Evolutionary conservation across 176 grass and related monocot species (phyloP), one percentile per base, ranked within the genome.

Genomic region (Musa beccarii): DNA sequence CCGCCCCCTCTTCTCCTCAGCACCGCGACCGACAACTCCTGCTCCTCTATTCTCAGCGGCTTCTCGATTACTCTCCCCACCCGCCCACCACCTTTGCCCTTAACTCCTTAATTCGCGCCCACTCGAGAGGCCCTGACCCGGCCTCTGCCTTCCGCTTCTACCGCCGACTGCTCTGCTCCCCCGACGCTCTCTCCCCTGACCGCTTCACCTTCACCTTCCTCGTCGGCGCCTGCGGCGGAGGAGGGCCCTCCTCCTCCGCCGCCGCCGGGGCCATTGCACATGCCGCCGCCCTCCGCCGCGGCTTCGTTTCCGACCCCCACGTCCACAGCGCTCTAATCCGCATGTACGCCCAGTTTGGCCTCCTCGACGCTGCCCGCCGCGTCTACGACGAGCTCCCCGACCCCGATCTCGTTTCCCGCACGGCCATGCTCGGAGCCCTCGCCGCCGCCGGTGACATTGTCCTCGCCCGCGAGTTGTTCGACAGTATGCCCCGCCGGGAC

Each of bases 321-420:
- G 89, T 92, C 25, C 87, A 89, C 76, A 92, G 87, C 79, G 77
- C 80, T 3, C 80, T 82, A 56, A 78, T 96, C 43, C 84, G 86
- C 66, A 87, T 96, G 87, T 96, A 96, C 85, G 87, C 84, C 22
- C 83, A 80, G 23, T 70, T 87, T 15, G 84, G 81, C 72, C 76
- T 84, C 34, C 67, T 59, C 19, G 24, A 65, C 11, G 70, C 71
- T 66, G 73, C 75, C 23, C 81, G 78, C 51, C 52, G 74, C 2
- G 80, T 83, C 15, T 91, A 84, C 71, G 52, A 69, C 25, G 92
- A 87, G 75, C 81, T 91, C 67, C 14, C 14, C n/a, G 13, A 76
- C 59, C 88, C 88, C 25, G 86, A 91, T 74, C 10, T 85, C 50
- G 86, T 96, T 22, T 75, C 65, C 70, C 54, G 43, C 54, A 96